Evolutionary conservation across 2,329 filamentous ascomycete species (phyloP), one percentile per base, ranked within the genome.

Genomic region (Claviceps maximensis): DNA sequence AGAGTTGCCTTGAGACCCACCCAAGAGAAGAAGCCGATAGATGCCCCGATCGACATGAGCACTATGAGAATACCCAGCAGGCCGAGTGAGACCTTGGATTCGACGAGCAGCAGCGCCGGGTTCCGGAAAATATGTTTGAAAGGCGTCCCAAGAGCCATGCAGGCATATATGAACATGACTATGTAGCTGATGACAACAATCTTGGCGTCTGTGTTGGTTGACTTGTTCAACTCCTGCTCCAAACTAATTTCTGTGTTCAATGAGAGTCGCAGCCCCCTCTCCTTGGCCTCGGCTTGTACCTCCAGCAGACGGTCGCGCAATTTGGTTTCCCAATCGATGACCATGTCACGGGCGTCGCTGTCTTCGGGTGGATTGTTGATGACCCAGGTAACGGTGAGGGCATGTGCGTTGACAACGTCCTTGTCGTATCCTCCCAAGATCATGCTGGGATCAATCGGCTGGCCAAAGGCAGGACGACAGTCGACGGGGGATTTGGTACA

Each of bases 91-190:
- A 98, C 96, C 69, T 98, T 98, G 61, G 90, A 96, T 68, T 97
- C 89, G 1, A 98, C 91, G 3, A 98, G 73, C 2, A 88, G 83
- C 50, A 88, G 84, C 13, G 87, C 80, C 1, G 91, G 90, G 63
- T 95, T 95, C 51, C 80, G 80, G 49, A 95, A 70, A 47, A 97
- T 72, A 54, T 91, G 86, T 59, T 79, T 80, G 54, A 90, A 72
- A 0, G 87, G 93, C 1, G 90, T 95, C 0, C 93, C 93, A 0
- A 98, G 76, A 0, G 93, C 90, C 51, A 98, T 71, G 6, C 91
- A 97, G 4, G 90, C 93, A 64, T 98, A 98, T 57, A 98, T 71
- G 69, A 98, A 98, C 93, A 98, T 98, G 72, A 96, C 88, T 58
- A 97, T 78, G 70, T 98, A 98, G 75, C 91, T 97, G 69, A 98